Conservation (phyloP, 2,329 filamentous ascomycete species). For the Metarhizium anisopliae region DNA sequence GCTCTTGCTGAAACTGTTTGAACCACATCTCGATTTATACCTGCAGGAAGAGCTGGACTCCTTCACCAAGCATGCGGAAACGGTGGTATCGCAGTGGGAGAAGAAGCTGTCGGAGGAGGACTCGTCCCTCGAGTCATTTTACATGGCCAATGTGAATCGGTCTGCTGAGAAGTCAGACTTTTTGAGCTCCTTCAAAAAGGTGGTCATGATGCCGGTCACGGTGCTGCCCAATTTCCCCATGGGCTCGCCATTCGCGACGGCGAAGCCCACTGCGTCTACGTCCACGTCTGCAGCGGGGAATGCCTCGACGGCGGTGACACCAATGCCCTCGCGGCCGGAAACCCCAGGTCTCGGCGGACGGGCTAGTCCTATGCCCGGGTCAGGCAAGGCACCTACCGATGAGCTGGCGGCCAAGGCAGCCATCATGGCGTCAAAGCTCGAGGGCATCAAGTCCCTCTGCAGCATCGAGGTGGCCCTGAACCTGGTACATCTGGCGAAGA, state of each 20-base stretch:
- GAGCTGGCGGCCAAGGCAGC: constrained; percentile 96
- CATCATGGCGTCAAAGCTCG: constrained; percentile 87
- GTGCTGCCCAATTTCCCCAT: constrained; percentile 65
- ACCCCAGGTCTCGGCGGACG: constrained; percentile 35
- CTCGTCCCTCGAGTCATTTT: constrained; percentile 82
- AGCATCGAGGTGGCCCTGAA: constrained; percentile 92
- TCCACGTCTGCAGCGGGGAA: constrained; percentile 15
- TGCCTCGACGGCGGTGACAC: constrained; percentile 18
- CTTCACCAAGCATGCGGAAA: constrained; percentile 69
- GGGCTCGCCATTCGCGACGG: constrained; percentile 46
- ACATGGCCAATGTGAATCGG: constrained; percentile 90
- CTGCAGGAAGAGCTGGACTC: constrained; percentile 82
- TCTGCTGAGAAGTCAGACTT: constrained; percentile 97
- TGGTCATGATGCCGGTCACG: constrained; percentile 97
- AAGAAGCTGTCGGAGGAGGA: constrained; percentile 87
- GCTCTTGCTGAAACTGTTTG: constrained; percentile 67
- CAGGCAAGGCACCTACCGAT: constrained; percentile 65
- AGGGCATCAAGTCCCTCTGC: constrained; percentile 91
- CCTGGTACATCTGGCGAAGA: constrained; percentile 81
- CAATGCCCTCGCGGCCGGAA: constrained; percentile 37
- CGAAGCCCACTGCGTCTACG: constrained; percentile 20
- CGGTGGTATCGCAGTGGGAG: constrained; percentile 78
- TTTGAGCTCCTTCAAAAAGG: constrained; percentile 91
- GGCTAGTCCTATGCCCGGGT: constrained; percentile 31
- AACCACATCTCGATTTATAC: constrained; percentile 89